Evolutionary conservation across 2,329 filamentous ascomycete genomes (phyloP).

Genomic region (Exophiala calicioides): DNA sequence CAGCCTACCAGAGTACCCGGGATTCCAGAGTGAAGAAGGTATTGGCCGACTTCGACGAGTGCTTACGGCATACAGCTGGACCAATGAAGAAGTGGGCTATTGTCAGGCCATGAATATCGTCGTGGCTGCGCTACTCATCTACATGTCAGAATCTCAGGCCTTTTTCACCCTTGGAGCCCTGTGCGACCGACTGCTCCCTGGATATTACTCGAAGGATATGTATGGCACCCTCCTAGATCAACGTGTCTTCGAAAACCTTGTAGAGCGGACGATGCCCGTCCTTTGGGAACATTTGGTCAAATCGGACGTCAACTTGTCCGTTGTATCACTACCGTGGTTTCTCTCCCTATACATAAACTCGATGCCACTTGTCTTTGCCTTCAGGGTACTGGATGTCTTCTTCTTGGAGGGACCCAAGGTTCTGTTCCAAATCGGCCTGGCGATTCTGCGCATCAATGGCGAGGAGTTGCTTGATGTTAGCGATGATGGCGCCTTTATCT

Average conservation of each 20-base stretch:
- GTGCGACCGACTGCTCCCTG: slow-evolving; percentile 88
- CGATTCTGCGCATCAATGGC: slow-evolving; percentile 95
- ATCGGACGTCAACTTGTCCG: slow-evolving; percentile 93
- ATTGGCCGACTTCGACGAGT: slow-evolving; percentile 87
- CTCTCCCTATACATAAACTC: slow-evolving; percentile 98
- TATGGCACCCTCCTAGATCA: slow-evolving; percentile 96
- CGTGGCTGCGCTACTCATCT: slow-evolving; percentile 94
- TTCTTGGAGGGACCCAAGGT: slow-evolving; percentile 98
- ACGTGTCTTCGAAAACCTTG: slow-evolving; percentile 93
- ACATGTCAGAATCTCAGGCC: slow-evolving; percentile 94
- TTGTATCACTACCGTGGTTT: slow-evolving; percentile 97
- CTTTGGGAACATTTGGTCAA: slow-evolving; percentile 98
- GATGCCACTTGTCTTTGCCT: slow-evolving; percentile 97
- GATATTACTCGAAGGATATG: slow-evolving; percentile 99
- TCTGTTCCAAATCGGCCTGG: slow-evolving; percentile 91
- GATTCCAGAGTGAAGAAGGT: slow-evolving; percentile 93
- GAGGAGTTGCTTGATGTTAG: slow-evolving; percentile 90
- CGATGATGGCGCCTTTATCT: slow-evolving; percentile 96
- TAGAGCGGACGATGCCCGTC: slow-evolving; percentile 99
- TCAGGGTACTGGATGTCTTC: slow-evolving; percentile 94
- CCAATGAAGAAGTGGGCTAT: slow-evolving; percentile 91
- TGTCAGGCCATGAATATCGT: slow-evolving; percentile 99
- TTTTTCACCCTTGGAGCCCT: slow-evolving; percentile 91
- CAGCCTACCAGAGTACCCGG: slow-evolving; percentile 93
- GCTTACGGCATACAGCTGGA: slow-evolving; percentile 96